Base-by-base conservation (phyloP, 2,329 filamentous ascomycete genomes). In the Penicillium capsulatum region DNA sequence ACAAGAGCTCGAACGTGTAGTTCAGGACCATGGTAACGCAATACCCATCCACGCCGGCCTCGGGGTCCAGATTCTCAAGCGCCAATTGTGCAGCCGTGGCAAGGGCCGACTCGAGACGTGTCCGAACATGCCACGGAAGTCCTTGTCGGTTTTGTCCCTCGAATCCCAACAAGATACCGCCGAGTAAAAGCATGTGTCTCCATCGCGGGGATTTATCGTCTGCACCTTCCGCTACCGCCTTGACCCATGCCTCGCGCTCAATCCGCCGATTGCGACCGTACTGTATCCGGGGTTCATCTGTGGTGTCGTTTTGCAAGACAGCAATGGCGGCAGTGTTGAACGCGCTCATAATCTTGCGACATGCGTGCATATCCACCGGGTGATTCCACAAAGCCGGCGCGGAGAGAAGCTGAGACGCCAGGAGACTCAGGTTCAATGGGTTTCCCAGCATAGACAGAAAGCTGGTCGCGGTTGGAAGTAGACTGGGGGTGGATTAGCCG, bases 131-230 rank as follows among this genome's bases (percentile, higher is more conserved):
- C 20, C 71, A 66, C 4, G 82, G 78, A n/a, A 89, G 64, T n/a
- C 79, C 77, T 42, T 76, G 74, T 31, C 80, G 68, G 28, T 81
- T 76, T 44, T 78, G 73, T 11, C 75, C 71, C 50, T 85, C 83
- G 57, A 90, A 83, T 7, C 86, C 88, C 58, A 91, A 76, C 42
- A 95, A 66, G 15, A 94, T 70, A 3, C 88, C 90, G 0, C 82
- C 81, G 7, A 95, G 75, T 4, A 90, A 76, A n/a, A 95, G 71
- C 19, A 89, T 66, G 63, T 95, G 89, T 62, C 88, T 83, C 88
- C 88, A 95, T 57, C 86, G 72, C 13, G 73, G 76, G 64, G 71
- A 82, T 52, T 71, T 74, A 31, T 77, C 79, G 55, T 82, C 76
- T 11, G 79, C 79, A 7, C 79, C 79, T 28, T 70, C 71, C 2